Base-by-base conservation (phyloP, 768 basidiomycete genomes). In the Phaeotremella skinneri region DNA sequence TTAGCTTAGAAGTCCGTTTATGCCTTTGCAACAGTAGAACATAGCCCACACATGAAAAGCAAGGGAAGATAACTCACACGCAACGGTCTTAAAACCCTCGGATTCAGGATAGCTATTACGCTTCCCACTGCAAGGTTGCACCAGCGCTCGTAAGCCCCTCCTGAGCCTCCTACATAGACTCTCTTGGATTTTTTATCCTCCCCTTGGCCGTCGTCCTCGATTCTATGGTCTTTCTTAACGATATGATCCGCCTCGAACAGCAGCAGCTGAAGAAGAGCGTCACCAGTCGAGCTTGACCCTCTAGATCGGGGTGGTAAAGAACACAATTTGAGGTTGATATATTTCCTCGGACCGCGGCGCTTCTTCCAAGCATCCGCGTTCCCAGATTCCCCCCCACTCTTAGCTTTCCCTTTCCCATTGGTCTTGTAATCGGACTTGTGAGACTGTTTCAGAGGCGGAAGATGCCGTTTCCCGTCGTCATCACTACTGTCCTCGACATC, bases 21-120 rank as follows among this genome's bases (percentile, higher is more conserved):
- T 42, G 41, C 56, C 50, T 21, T 20, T 1, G 47, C 56, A n/a
- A 48, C 3, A 39, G 30, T 7, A 50, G 27, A 13, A n/a, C 5
- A 25, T 17, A 20, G 4, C 29, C 30, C 64, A 48, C 20, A 56
- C 29, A 23, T 17, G 7, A n/a, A n/a, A n/a, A n/a, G n/a, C n/a
- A 26, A 21, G 17, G 4, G 25, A 20, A 41, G 23, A 16, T 23
- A 53, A 59, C 83, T 58, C 54, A 91, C 91, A 78, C 89, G 86
- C 62, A 88, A 87, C 11, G 92, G 92, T 69, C 89, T 89, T 57
- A 96, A 79, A 45, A 98, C 83, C 53, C 82, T 83, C 0, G 96
- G 91, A 69, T 94, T 96, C 20, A 98, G 79, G 41, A 99, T 81
- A 1, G 91, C 89, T 39, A 98, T 80, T 3, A 98, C 92, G 48